Evolutionary conservation across 768 basidiomycete genomes (phyloP).

Genomic region (Epithele typhae): DNA sequence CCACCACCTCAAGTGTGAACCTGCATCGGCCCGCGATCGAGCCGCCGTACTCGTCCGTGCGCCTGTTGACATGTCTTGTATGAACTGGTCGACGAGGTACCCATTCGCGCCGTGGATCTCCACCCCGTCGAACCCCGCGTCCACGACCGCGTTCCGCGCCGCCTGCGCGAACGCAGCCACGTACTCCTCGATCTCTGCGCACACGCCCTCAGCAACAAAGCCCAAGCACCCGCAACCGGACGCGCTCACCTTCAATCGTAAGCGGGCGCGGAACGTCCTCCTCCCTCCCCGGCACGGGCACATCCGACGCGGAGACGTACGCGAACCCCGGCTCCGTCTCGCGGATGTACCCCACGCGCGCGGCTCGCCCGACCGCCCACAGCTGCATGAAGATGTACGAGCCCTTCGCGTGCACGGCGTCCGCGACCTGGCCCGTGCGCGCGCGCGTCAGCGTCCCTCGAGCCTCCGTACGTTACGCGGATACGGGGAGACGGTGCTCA

Average conservation of each 20-base stretch:
- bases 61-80: slow-evolving; percentile 31
- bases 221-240: not conserved
- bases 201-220: not conserved
- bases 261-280: slow-evolving; percentile 17
- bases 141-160: slow-evolving; percentile 23
- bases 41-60: slow-evolving; percentile 44
- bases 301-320: slow-evolving; percentile 18
- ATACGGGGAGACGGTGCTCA: not conserved
- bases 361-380: slow-evolving; percentile 48
- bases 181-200: slow-evolving; percentile 30
- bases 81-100: slow-evolving; percentile 33
- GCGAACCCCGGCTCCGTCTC: slow-evolving; percentile 27
- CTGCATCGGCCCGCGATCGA: slow-evolving; percentile 38
- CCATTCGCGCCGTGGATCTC: slow-evolving; percentile 29
- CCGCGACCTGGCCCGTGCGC: slow-evolving; percentile 38
- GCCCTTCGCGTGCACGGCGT: slow-evolving; percentile 49
- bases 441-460: too few species aligned
- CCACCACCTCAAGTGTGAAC: slow-evolving; percentile 35
- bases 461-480: too few species aligned
- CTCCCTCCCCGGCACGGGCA: slow-evolving; percentile 10
- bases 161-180: slow-evolving; percentile 24
- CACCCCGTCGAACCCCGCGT: slow-evolving; percentile 43
- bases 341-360: slow-evolving; percentile 27
- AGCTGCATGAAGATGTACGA: slow-evolving; percentile 50
- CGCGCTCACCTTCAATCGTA: slow-evolving; percentile 11